Evolutionary conservation across 2,329 filamentous ascomycete species (phyloP), one percentile per base, ranked within the genome.

Genomic region (Aspergillus alliaceus): DNA sequence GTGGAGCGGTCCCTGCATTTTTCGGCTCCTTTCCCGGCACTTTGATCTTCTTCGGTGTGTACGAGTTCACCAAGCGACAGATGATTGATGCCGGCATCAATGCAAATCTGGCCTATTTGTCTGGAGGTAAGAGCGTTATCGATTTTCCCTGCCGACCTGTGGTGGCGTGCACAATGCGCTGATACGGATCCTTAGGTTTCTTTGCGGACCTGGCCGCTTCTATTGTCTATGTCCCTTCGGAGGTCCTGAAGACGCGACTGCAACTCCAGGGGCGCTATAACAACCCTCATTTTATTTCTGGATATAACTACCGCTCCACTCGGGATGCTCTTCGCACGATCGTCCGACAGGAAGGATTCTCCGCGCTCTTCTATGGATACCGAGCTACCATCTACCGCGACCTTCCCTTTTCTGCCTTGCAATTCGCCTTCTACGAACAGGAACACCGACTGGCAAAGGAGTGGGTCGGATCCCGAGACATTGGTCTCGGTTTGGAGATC

Each of bases 371-470:
- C 74, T 89, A 96, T 66, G 95, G 95, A n/a, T 99, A 96, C 79
- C 95, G 95, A 73, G 95, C 95, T 11, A 99, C 95, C 0, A 85
- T 99, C 3, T 95, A 90, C 77, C 89, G 95, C 57, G 95, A 99
- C 68, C 82, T 99, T 22, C 95, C 95, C 1, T 99, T 97, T 72
- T 98, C 93, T 0, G 95, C 95, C 0, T 79, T 99, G 11, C 95
- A 99, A 71, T 98, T 99, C 75, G 93, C 96, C 68, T 97, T 99
- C 72, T 99, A 96, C 80, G 95, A 99, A 75, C 91, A 98, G 74
- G 93, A 93, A 71, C 90, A 93, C 68, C 86, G 82, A 46, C 85
- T 91, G 82, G 93, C 95, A 1, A 89, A 89, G 69, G 75, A 86
- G 53, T 96, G 89, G 82, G 87, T 90, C 69, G 86, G 89, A 32